Conservation (phyloP, 345 rosid genomes). For the Hirschfeldia incana region DNA sequence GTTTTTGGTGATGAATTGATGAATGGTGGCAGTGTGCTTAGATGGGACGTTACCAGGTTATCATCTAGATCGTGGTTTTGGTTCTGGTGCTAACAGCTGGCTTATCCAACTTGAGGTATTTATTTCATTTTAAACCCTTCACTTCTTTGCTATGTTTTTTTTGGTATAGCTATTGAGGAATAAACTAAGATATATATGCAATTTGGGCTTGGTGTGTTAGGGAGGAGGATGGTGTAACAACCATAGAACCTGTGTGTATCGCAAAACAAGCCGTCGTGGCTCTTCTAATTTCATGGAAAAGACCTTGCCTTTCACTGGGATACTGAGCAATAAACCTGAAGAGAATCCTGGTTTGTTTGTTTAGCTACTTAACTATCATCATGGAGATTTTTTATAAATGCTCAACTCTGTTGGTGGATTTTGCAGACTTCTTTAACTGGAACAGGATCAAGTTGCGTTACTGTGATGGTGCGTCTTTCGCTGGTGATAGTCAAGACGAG, state of each 20-base stretch:
- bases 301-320: conserved; percentile 63
- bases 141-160: no score
- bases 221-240: conserved; percentile 95
- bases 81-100: conserved; percentile 81
- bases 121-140: no score
- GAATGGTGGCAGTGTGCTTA: conserved; percentile 60
- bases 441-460: conserved; percentile 85
- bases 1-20: neutral
- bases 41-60: conserved; percentile 94
- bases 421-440: conserved; percentile 92
- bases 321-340: conserved; percentile 71
- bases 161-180: no score
- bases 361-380: neutral
- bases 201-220: conserved; percentile 36
- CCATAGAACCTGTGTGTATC: conserved; percentile 57
- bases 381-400: neutral
- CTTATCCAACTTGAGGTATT: conserved; percentile 81
- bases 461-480: conserved; percentile 98
- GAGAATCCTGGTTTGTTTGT: conserved; percentile 70
- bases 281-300: conserved; percentile 83
- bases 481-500: conserved; percentile 72
- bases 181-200: no score
- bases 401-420: conserved; percentile 4
- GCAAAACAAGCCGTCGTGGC: conserved; percentile 76
- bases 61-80: conserved; percentile 73